These are phyloP conservation scores for Colletotrichum echinochloae DNA, from an alignment of 2,329 filamentous ascomycete species.

Conservation along the genomic window DNA sequence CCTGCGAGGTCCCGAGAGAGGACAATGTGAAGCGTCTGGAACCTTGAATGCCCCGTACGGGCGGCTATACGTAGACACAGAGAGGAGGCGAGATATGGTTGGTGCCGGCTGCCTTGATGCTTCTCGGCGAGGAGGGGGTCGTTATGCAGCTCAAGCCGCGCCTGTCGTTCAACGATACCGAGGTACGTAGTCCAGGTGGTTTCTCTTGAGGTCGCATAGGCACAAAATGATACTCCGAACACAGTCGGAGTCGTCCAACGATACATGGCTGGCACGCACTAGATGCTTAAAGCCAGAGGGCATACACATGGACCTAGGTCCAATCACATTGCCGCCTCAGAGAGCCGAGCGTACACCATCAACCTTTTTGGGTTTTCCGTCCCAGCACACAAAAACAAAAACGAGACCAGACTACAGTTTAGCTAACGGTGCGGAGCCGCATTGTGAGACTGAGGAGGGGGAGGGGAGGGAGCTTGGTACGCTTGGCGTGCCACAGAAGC, in stretches of 20 bases:
- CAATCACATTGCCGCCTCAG: not conserved
- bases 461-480: not conserved
- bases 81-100: not conserved
- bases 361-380: not conserved
- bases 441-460: not conserved
- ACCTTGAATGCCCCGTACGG: constrained; percentile 6
- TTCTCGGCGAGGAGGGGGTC: not conserved
- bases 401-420: not conserved
- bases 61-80: not conserved
- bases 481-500: constrained; percentile 18
- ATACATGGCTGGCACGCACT: not conserved
- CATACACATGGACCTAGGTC: constrained; percentile 1
- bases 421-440: not conserved
- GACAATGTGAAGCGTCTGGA: constrained; percentile 2
- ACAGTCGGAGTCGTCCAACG: no score
- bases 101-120: not conserved
- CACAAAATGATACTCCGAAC: no score
- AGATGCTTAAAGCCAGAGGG: not conserved
- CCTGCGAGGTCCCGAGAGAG: not conserved
- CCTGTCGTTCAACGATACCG: not conserved
- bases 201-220: no score
- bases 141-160: not conserved
- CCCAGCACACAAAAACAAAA: no score
- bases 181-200: no score
- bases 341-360: not conserved